Evolutionary conservation across 2,329 filamentous ascomycete species (phyloP), one percentile per base, ranked within the genome.

Genomic region (Trichocomaceae sp.): DNA sequence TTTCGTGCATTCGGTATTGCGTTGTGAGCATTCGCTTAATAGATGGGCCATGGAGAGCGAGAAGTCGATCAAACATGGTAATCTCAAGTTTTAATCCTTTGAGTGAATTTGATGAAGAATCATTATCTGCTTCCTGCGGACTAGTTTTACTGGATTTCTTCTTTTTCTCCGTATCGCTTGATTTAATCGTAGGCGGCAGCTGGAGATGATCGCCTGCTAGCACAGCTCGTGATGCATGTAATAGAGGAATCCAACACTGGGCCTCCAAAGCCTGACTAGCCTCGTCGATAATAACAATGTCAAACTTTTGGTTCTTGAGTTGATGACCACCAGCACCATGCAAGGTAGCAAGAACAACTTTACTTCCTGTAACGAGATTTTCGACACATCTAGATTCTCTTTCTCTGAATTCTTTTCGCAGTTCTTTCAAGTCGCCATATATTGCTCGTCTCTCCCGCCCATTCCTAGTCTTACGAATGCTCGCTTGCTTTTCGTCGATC

Each of bases 1-100:
- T 84, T 66, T 95, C 87, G 68, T 99, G 90, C 93, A 99, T 99
- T 37, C 93, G 90, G 70, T 99, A 99, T 73, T 99, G 93, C 4
- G 87, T 95, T 3, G 90, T 97, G 22, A 99, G 82, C 88, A 97
- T 96, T 50, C 88, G 80, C 75, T 97, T 97, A 74, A 99, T 90
- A 4, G 77, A 77, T 1, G 84, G 74, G 0, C 93, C 93, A 67
- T 99, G 88, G 15, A 96, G 76, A 5, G 80, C 79, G 45, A 99
- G 78, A 42, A 99, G 78, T 26, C 93, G 82, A 69, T 97, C 92
- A 69, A 99, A 99, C 29, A 99, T 78, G 0, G 93, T 97, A n/a
- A 80, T 88, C 66, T 96, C 91, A 5, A 99, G 79, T 1, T 81
- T 84, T 63, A 83, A 77, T 5, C 77, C 79, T n/a, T 66, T 60